A percentile compares a stretch with the other conserved stretches of the same genome.
These are phyloP conservation scores for Centrapalus pauciflorus DNA, from an alignment of 129 eudicot genomes.

Conservation along the genomic window DNA sequence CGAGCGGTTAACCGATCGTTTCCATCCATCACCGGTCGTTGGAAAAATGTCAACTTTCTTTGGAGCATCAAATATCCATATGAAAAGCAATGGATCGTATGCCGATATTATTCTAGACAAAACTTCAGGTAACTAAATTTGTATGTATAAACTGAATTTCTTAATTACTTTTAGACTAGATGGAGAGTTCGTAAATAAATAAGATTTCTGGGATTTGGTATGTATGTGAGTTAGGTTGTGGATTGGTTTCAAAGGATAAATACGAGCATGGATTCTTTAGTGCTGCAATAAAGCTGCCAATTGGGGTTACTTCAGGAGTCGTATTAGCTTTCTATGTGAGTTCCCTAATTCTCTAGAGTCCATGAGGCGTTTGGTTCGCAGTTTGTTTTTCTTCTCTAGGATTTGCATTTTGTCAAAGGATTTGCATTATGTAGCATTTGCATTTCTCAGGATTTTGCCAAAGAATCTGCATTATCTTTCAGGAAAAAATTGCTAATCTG, in stretches of 20 bases:
- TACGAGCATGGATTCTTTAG: conserved; percentile 86
- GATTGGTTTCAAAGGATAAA: conserved; percentile 70
- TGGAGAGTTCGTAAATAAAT: too few species aligned
- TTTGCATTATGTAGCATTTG: too few species aligned
- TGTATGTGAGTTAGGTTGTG: conserved; percentile 91
- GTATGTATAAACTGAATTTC: not conserved
- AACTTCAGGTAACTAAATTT: conserved; percentile 41
- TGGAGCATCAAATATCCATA: conserved; percentile 51
- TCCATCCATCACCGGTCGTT: conserved; percentile 30
- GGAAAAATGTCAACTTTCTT: conserved; percentile 37
- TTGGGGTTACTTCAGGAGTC: conserved; percentile 83
- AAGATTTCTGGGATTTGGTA: not conserved
- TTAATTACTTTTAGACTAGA: too few species aligned
- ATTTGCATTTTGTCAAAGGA: too few species aligned
- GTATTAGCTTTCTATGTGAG: conserved; percentile 92
- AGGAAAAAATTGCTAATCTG: too few species aligned
- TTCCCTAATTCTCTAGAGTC: not conserved
- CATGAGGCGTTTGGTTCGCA: too few species aligned
- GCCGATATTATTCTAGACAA: conserved; percentile 61
- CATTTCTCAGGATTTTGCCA: too few species aligned
- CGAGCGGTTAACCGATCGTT: conserved; percentile 48
- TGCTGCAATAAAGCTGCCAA: conserved; percentile 73
- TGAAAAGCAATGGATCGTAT: conserved; percentile 53
- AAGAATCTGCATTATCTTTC: too few species aligned
- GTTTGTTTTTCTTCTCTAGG: too few species aligned